A percentile compares a stretch with the other conserved stretches of the same genome.
Evolutionary conservation across 352 stramenopile genomes (phyloP).

Genomic region (Phytophthora vignae): DNA sequence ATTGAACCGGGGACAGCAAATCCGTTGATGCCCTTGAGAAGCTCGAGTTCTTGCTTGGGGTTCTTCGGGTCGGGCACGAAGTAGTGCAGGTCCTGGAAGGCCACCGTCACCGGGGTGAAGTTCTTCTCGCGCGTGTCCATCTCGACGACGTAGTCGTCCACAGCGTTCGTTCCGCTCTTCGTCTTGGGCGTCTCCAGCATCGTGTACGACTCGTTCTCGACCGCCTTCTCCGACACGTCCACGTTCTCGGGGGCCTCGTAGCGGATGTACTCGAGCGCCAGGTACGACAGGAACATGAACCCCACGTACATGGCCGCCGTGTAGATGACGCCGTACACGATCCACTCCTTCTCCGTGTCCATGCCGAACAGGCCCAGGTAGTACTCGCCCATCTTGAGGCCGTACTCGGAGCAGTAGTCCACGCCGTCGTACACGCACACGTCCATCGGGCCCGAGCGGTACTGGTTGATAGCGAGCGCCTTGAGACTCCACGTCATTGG

Average conservation of each 20-base stretch:
- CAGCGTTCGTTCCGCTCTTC: background rate
- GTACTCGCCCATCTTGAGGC: constrained; percentile 41
- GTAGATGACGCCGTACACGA: constrained; percentile 48
- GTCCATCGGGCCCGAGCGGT: constrained; percentile 35
- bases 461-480: constrained; percentile 57
- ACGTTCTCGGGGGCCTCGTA: constrained; percentile 35
- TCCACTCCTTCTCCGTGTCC: constrained; percentile 46
- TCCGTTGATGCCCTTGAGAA: constrained; percentile 10
- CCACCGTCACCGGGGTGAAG: constrained; percentile 25
- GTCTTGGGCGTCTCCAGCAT: constrained; percentile 28
- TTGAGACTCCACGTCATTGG: constrained; percentile 58
- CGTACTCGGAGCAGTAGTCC: constrained; percentile 39
- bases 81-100: constrained; percentile 27
- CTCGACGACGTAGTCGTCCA: constrained; percentile 8
- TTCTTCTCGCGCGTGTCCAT: constrained; percentile 14
- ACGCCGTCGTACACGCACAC: constrained; percentile 44
- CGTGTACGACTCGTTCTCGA: constrained; percentile 25
- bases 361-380: constrained; percentile 53
- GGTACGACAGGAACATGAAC: constrained; percentile 39
- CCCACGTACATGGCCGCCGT: constrained; percentile 44
- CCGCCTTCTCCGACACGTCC: constrained; percentile 31
- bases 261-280: constrained; percentile 38
- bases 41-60: constrained; percentile 5
- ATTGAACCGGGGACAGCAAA: constrained; percentile 1
- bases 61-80: constrained; percentile 13